A percentile compares a stretch with the other conserved stretches of the same genome.
Evolutionary conservation across 23 red algal genomes (phyloP).

Genomic region (Gracilaria domingensis): DNA sequence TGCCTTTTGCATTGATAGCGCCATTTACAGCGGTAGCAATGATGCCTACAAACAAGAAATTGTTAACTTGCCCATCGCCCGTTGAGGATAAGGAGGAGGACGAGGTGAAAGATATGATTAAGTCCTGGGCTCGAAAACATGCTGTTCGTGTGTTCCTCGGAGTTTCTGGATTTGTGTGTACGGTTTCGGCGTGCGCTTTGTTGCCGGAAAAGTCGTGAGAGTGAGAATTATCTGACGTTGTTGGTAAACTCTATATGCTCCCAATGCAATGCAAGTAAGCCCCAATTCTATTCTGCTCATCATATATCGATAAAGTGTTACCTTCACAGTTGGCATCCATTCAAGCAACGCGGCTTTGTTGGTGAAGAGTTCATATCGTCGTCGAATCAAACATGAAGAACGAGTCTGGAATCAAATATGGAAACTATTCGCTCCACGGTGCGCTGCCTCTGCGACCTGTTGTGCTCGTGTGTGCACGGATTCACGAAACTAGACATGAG

Average conservation of each 20-base stretch:
- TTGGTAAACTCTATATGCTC: background rate
- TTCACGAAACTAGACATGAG: background rate
- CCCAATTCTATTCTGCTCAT: no score
- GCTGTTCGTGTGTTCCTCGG: constrained; percentile 19
- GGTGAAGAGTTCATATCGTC: background rate
- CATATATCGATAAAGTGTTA: background rate
- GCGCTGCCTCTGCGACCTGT: background rate
- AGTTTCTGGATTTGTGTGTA: background rate
- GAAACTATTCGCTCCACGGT: background rate
- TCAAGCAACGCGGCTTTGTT: background rate
- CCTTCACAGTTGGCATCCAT: background rate
- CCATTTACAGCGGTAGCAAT: constrained; percentile 29
- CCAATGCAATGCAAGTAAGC: no score
- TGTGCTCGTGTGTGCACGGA: background rate
- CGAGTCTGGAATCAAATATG: background rate
- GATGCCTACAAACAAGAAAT: constrained; percentile 3
- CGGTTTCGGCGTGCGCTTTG: constrained; percentile 20
- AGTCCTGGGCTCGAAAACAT: constrained; percentile 15
- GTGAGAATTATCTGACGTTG: background rate
- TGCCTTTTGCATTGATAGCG: constrained; percentile 37
- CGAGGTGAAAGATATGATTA: constrained; percentile 4
- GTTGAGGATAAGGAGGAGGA: constrained; percentile 10
- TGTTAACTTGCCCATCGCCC: constrained; percentile 11
- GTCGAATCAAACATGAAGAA: background rate
- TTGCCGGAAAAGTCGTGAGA: background rate